Percentiles rank a stretch among this genome's conserved stretches.
Conservation (phyloP, 2,329 filamentous ascomycete genomes). For the Zarea fungicola region DNA sequence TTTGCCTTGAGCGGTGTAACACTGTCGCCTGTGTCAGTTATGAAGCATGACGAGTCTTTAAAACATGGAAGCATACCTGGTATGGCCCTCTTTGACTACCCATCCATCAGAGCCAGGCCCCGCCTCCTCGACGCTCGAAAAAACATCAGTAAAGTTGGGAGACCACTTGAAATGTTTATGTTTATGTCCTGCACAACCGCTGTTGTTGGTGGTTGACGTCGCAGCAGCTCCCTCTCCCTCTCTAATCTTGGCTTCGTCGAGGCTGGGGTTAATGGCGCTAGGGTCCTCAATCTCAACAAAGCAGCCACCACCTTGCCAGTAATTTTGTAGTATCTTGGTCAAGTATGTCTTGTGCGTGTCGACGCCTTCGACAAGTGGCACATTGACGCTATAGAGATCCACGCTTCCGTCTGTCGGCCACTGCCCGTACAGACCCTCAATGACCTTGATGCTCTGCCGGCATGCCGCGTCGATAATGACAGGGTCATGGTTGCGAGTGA, state of each 20-base stretch:
- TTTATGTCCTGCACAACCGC: slow-evolving; percentile 44
- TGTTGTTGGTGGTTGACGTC: no score
- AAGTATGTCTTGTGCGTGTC: slow-evolving; percentile 69
- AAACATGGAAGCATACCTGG: slow-evolving; percentile 55
- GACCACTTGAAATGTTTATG: slow-evolving; percentile 96
- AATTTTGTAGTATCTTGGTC: slow-evolving; percentile 84
- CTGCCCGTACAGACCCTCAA: slow-evolving; percentile 71
- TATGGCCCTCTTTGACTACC: slow-evolving; percentile 81
- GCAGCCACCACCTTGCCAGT: slow-evolving; percentile 79
- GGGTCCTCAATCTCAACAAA: slow-evolving; percentile 71
- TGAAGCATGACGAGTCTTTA: neutral
- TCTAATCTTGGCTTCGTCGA: slow-evolving; percentile 69
- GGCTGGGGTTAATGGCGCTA: slow-evolving; percentile 54
- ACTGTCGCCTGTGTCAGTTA: slow-evolving; percentile 38
- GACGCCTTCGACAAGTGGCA: slow-evolving; percentile 76
- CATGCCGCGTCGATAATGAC: slow-evolving; percentile 74
- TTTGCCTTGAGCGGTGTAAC: slow-evolving; percentile 89
- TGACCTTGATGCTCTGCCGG: slow-evolving; percentile 66
- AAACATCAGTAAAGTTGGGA: slow-evolving; percentile 80
- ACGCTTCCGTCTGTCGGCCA: slow-evolving; percentile 63
- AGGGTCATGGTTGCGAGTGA: slow-evolving; percentile 76
- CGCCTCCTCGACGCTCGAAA: slow-evolving; percentile 75
- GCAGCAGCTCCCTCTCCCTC: no score
- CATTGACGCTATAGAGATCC: slow-evolving; percentile 87
- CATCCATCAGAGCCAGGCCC: slow-evolving; percentile 85